Evolutionary conservation across 306 rosid species (phyloP).

Genomic region (Prunus padus): DNA sequence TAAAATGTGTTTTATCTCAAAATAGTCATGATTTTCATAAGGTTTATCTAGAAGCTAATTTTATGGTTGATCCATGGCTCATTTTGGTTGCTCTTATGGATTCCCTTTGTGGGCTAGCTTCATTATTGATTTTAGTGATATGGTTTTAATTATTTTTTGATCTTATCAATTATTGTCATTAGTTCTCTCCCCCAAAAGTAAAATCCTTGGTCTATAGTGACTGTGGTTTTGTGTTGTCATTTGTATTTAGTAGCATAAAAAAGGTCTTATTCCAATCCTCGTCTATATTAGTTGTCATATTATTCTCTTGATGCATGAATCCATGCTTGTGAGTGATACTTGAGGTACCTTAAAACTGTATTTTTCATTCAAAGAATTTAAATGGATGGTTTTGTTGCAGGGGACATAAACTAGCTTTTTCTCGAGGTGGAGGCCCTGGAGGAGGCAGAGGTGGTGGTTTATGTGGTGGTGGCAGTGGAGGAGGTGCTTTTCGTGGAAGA

Average conservation of each 20-base stretch:
- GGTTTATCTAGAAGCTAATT: background rate
- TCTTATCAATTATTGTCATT: background rate
- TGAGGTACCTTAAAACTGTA: background rate
- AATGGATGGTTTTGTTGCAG: conserved; percentile 44
- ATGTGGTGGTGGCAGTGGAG: conserved; percentile 58
- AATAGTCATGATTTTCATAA: background rate
- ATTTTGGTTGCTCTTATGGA: background rate
- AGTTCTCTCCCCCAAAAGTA: background rate
- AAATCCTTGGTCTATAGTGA: background rate
- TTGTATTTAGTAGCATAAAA: background rate
- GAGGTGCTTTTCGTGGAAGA: conserved; percentile 75
- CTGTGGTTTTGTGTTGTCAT: background rate
- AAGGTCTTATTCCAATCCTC: background rate
- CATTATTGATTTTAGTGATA: background rate
- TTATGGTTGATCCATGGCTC: background rate
- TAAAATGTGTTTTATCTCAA: background rate
- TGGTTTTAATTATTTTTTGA: too few relatives aligned
- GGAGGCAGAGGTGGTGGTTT: conserved; percentile 39
- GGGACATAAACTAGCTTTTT: conserved; percentile 51
- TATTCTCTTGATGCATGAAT: background rate
- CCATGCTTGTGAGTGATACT: background rate
- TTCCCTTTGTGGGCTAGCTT: background rate
- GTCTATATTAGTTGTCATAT: background rate
- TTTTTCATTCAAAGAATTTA: background rate
- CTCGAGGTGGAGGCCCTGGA: conserved; percentile 61